Percentiles rank a stretch among this genome's conserved stretches.
Evolutionary conservation across 306 rosid genomes (phyloP).

Genomic region (Prunus fruticosa): DNA sequence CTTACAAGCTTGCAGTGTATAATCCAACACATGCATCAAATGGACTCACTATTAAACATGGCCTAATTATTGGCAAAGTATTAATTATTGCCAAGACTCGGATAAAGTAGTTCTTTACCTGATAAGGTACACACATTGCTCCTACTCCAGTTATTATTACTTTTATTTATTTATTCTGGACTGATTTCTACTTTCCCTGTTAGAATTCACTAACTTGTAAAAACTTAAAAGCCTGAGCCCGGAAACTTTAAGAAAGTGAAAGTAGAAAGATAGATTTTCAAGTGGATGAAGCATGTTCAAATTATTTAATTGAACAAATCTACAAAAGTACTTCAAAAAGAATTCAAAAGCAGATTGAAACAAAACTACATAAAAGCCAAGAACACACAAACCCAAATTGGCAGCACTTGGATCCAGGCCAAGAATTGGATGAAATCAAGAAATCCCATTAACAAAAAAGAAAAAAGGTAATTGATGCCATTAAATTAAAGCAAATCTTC

Average conservation of each 20-base stretch:
- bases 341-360: not conserved
- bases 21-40: not conserved
- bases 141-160: not conserved
- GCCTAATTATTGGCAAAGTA: too few species aligned
- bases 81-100: too few species aligned
- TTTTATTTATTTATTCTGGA: too few species aligned
- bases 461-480: not conserved
- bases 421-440: slow-evolving; percentile 17
- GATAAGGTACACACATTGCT: not conserved
- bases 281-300: not conserved
- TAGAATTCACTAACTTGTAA: not conserved
- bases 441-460: not conserved
- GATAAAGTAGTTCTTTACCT: not conserved
- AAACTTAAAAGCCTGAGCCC: not conserved
- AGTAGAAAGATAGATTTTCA: not conserved
- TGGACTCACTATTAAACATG: not conserved
- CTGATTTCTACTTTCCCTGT: not conserved
- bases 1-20: not conserved
- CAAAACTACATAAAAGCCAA: not conserved
- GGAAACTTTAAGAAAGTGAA: not conserved
- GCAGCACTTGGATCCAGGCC: not conserved
- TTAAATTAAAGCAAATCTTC: not conserved
- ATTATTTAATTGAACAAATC: not conserved
- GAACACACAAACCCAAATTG: slow-evolving; percentile 2
- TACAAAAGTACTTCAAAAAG: not conserved